These are phyloP conservation scores for Colletotrichum salicis DNA, from an alignment of 2,329 filamentous ascomycete species.

Conservation along the genomic window DNA sequence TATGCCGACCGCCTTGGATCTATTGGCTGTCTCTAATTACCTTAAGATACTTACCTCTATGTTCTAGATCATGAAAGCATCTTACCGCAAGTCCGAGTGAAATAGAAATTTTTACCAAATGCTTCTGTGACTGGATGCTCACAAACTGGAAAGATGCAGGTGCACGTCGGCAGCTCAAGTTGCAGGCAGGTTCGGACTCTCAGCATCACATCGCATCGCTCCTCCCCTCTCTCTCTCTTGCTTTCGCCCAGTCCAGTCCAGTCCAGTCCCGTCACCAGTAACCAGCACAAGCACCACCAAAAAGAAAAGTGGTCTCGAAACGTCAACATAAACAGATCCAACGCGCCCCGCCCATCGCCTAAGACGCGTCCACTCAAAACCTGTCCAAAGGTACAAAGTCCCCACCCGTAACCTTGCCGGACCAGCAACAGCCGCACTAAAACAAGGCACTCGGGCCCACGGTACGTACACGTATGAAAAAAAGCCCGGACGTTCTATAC, in stretches of 20 bases:
- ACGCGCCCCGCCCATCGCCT: slow-evolving; percentile 7
- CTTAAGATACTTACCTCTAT: not conserved
- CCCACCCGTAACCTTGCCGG: not conserved
- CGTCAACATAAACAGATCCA: slow-evolving; percentile 8
- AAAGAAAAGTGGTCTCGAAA: not conserved
- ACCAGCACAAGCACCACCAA: not conserved
- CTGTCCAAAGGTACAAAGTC: not conserved
- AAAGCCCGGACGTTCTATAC: not conserved
- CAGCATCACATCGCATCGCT: not conserved
- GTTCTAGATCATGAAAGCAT: not conserved
- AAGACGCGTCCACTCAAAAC: not conserved
- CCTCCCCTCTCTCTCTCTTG: not conserved
- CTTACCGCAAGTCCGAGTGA: not conserved
- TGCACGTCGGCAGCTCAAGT: not conserved
- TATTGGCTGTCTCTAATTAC: not conserved
- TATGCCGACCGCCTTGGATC: not conserved
- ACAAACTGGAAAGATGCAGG: slow-evolving; percentile 12
- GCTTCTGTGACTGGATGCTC: slow-evolving; percentile 17
- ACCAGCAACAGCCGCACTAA: slow-evolving; percentile 9
- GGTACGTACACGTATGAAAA: not conserved
- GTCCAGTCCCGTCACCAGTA: too few relatives aligned
- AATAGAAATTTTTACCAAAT: slow-evolving; percentile 15
- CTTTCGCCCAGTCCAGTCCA: not conserved
- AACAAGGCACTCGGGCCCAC: not conserved
- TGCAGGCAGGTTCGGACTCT: not conserved